Base-by-base conservation (phyloP, 768 basidiomycete species). In the Tricholoma sp. region DNA sequence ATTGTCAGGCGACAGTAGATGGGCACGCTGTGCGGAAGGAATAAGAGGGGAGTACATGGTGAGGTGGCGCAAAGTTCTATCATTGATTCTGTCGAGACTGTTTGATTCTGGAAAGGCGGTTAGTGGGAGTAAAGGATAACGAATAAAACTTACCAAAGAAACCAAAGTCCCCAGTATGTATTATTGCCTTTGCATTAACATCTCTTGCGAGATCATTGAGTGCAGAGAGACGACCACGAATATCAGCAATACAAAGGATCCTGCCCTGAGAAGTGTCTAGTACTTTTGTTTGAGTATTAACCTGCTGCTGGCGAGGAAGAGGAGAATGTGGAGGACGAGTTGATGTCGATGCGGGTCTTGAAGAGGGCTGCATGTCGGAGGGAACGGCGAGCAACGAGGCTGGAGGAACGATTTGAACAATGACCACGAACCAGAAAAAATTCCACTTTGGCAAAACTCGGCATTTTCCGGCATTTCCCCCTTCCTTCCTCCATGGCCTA, bases 111-210 rank as follows among this genome's bases (percentile, higher is more conserved):
- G 9, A 39, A 34, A 18, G 1, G 36, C 29, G 31, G 11, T 53
- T 36, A 24, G 51, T 33, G 20, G 55, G 24, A 55, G 52, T 18
- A 28, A 52, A 17, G 48, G 17, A 53, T 42, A n/a, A 24, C n/a
- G 6, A 0, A 55, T 3, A 52, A 52, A 51, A 70, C 80, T 59
- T 61, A 87, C 91, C 93, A 71, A 96, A 97, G 75, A 99, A 97
- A 57, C 97, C 97, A 84, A 98, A 98, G 76, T 99, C 97, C 53
- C 97, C 97, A 0, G 95, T 96, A 69, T 98, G 96, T 57, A 99
- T 91, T 69, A 98, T 87, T 15, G 94, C 96, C 57, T 87, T 83
- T 20, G 94, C 97, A 66, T 90, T 88, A 56, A 84, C 85, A 63
- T 97, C 93, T 47, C 86, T 76, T 15, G 95, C 95, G 53, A 97